Conservation (phyloP, 768 basidiomycete genomes). For the Termitomyces bulborhizus region DNA sequence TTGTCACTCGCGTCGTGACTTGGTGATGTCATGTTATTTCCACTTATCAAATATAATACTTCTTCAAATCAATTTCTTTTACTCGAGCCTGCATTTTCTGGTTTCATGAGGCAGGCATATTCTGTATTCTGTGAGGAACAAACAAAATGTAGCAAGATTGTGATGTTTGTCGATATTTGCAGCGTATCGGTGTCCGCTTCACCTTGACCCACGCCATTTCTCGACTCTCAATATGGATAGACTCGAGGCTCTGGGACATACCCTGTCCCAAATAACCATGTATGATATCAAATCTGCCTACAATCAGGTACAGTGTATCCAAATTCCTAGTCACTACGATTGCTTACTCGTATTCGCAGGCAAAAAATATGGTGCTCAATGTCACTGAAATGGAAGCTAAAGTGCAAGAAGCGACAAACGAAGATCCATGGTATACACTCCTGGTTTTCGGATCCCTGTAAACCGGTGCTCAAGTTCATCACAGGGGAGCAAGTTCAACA, state of each 20-base stretch:
- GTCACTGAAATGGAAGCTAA: slow-evolving; percentile 96
- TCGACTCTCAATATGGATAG: slow-evolving; percentile 83
- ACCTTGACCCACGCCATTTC: not conserved
- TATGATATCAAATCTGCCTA: slow-evolving; percentile 96
- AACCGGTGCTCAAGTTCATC: slow-evolving; percentile 3
- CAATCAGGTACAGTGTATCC: slow-evolving; percentile 60
- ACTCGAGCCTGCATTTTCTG: too few relatives aligned
- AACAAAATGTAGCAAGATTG: too few relatives aligned
- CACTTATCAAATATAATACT: too few relatives aligned
- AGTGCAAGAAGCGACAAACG: slow-evolving; percentile 94
- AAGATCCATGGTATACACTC: slow-evolving; percentile 86
- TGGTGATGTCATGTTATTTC: too few relatives aligned
- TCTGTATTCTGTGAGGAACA: too few relatives aligned
- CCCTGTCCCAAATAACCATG: slow-evolving; percentile 77
- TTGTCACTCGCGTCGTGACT: too few relatives aligned
- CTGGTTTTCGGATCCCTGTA: not conserved
- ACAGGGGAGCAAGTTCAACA: slow-evolving; percentile 91
- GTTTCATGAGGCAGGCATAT: too few relatives aligned
- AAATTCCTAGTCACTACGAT: not conserved
- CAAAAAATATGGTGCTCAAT: slow-evolving; percentile 95
- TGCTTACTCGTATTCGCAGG: slow-evolving; percentile 35
- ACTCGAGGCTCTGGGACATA: slow-evolving; percentile 66
- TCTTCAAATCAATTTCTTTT: too few relatives aligned
- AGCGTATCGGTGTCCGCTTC: too few relatives aligned
- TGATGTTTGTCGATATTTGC: slow-evolving; percentile 9